Percentiles rank a stretch among this genome's conserved stretches.
phyloP scores from a whole-genome alignment of 176 grass and related monocot genomes.

The Phragmites australis region DNA sequence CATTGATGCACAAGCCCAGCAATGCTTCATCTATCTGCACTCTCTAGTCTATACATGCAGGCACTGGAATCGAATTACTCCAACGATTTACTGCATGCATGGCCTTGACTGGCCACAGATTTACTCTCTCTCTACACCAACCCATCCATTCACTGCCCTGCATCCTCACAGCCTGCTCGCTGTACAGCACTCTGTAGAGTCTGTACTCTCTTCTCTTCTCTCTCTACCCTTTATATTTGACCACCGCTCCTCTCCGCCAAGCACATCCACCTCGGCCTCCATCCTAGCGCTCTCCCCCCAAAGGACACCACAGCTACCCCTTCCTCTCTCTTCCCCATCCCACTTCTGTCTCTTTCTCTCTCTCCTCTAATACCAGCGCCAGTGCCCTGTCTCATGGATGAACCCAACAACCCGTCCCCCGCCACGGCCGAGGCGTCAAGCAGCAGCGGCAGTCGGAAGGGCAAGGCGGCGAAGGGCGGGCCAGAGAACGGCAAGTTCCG shows the following conservation, averaged over 20 bases:
- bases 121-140: not conserved
- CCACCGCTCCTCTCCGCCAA: conserved; percentile 90
- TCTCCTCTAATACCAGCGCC: conserved; percentile 26
- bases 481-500: conserved; percentile 86
- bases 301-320: not conserved
- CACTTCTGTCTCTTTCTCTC: not conserved
- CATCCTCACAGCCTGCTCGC: not conserved
- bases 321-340: not conserved
- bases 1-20: not conserved
- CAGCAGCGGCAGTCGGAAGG: conserved; percentile 12
- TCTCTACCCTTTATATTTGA: conserved; percentile 63
- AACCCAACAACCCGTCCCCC: not conserved
- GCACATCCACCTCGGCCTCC: conserved; percentile 51
- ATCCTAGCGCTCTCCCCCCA: conserved; percentile 39
- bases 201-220: not conserved
- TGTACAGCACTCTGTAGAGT: conserved; percentile 19
- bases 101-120: not conserved
- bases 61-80: not conserved
- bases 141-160: not conserved
- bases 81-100: not conserved
- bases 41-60: not conserved
- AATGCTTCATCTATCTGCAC: not conserved
- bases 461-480: conserved; percentile 56
- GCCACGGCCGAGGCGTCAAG: not conserved
- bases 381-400: conserved; percentile 29